A percentile compares a stretch with the other conserved stretches of the same genome.
Evolutionary conservation across 768 basidiomycete genomes (phyloP).

Genomic region (Dioszegia crocea): DNA sequence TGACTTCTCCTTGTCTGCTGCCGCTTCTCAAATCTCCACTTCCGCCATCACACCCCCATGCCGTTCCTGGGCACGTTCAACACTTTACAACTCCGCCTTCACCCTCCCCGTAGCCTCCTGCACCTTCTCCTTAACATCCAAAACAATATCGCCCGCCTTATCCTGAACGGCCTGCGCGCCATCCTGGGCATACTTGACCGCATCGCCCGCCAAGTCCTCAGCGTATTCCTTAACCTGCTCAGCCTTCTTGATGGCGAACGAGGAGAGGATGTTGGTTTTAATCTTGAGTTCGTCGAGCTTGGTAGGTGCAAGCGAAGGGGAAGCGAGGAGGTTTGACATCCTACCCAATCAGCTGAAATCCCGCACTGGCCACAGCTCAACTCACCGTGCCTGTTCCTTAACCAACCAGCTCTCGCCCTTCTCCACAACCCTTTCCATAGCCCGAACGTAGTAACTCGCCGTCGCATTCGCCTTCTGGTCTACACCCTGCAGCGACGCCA

Average conservation of each 20-base stretch:
- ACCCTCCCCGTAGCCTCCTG: slow-evolving; percentile 5
- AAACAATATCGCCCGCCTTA: slow-evolving; percentile 22
- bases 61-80: too few species aligned
- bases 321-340: slow-evolving; percentile 69
- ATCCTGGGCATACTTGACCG: slow-evolving; percentile 50
- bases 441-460: slow-evolving; percentile 74
- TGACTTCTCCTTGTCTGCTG: too few species aligned
- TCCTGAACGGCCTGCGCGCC: slow-evolving; percentile 27
- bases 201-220: slow-evolving; percentile 39
- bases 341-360: slow-evolving; percentile 50
- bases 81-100: slow-evolving; percentile 16
- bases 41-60: too few species aligned
- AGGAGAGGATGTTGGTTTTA: slow-evolving; percentile 70
- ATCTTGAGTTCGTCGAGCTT: slow-evolving; percentile 92
- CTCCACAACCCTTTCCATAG: slow-evolving; percentile 80
- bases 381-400: slow-evolving; percentile 83
- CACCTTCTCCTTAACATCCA: slow-evolving; percentile 27
- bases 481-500: slow-evolving; percentile 45
- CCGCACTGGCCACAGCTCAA: slow-evolving; percentile 40
- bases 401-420: slow-evolving; percentile 69
- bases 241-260: slow-evolving; percentile 38
- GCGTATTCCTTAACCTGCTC: slow-evolving; percentile 30
- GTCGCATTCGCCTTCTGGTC: slow-evolving; percentile 45
- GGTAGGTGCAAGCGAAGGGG: slow-evolving; percentile 66
- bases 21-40: too few species aligned